Conservation (phyloP, 441 rosid genomes). For the Arabidopsis lyrata region DNA sequence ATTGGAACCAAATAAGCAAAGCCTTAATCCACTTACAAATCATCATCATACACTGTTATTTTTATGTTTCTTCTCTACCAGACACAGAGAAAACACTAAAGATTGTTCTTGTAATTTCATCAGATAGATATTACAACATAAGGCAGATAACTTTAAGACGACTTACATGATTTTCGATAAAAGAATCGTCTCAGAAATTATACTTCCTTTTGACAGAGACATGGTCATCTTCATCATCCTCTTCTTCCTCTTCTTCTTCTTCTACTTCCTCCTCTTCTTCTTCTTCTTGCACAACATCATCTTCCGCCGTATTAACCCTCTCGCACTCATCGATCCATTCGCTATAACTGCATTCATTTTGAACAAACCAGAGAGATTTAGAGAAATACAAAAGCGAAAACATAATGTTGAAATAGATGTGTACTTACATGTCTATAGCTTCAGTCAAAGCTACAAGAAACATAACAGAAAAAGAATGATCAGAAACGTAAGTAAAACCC, state of each 20-base stretch:
- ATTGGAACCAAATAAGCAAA: not conserved
- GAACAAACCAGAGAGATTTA: constrained; percentile 49
- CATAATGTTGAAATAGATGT: not conserved
- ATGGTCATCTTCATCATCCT: constrained; percentile 40
- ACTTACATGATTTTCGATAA: constrained; percentile 22
- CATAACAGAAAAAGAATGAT: constrained; percentile 21
- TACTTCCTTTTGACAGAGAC: constrained; percentile 42
- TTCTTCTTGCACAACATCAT: constrained; percentile 66
- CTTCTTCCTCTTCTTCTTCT: constrained; percentile 35
- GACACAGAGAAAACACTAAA: constrained; percentile 23
- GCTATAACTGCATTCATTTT: constrained; percentile 36
- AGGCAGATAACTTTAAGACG: constrained; percentile 12
- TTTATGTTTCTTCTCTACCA: not conserved
- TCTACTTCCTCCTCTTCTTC: constrained; percentile 35
- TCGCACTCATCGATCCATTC: constrained; percentile 93
- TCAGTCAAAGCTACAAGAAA: constrained; percentile 80
- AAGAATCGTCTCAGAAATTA: constrained; percentile 34
- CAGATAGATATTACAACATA: constrained; percentile 35
- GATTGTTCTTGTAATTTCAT: constrained; percentile 12
- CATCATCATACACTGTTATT: constrained; percentile 20
- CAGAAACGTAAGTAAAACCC: not conserved
- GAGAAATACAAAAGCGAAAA: not conserved
- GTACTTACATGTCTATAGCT: constrained; percentile 86
- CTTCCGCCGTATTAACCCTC: constrained; percentile 75
- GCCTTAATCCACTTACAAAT: constrained; percentile 12